Evolutionary conservation across 1,139 yeast species (phyloP), one percentile per base, ranked within the genome.

Genomic region (Geotrichum histeridarum): DNA sequence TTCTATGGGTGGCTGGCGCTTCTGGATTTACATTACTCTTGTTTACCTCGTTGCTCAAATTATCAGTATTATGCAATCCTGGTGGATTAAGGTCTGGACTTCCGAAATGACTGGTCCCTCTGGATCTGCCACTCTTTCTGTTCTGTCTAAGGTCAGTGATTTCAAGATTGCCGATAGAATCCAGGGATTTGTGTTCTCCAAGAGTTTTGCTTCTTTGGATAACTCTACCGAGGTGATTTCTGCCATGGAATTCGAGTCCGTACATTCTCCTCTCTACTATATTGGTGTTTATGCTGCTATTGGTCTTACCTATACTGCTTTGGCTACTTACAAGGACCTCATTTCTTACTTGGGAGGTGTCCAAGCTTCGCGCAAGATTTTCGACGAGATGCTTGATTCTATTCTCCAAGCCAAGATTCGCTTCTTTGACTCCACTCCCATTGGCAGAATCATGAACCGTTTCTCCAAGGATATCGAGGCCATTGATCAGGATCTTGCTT

Each of bases 371-470:
- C 80, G 86, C 66, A 77, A 76, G 61, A 79, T 93, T 55, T 93
- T 93, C 72, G 77, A 79, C 55, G 75, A 76, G 51, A 79, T 91
- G 22, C 76, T 93, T 64, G 70, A 74, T 33, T 78, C 80, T 18
- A 84, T 91, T 47, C 70, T 91, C 64, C 79, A 84, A 59, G 94
- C 98, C 1, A 86, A 79, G 64, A 75, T 90, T 62, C 80, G 97
- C 64, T 94, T 93, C 71, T 93, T 91, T 69, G 99, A 94, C 67
- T 80, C 94, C 41, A 93, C 99, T 2, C 99, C 99, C 22, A 79
- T 86, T 64, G 99, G 99, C 37, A 84, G 99, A 70, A 89, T 93
- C 59, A 89, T 93, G 94, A 94, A 93, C 72, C 80, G 99, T 69
- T 93, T 94, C 68, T 90, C 98, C 18, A 91, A 90, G 70, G 99